These are phyloP conservation scores for Leucosporidium yakuticum DNA, from an alignment of 768 basidiomycete genomes.

Conservation along the genomic window DNA sequence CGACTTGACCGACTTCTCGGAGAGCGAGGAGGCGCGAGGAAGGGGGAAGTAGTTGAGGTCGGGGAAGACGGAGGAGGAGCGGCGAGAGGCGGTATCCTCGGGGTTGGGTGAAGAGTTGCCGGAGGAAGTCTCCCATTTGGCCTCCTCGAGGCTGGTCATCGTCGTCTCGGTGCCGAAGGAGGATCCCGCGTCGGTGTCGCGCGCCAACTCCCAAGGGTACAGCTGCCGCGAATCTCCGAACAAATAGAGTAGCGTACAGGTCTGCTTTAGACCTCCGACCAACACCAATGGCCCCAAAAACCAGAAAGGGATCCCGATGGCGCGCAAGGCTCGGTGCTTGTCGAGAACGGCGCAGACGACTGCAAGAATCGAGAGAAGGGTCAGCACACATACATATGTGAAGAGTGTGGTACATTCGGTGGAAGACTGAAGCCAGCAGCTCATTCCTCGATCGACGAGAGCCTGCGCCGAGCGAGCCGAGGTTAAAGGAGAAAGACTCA, in stretches of 20 bases:
- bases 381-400: too few species aligned
- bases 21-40: slow-evolving; percentile 3
- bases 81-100: neutral
- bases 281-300: slow-evolving; percentile 21
- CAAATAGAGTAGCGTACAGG: slow-evolving; percentile 24
- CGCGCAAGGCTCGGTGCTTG: slow-evolving; percentile 22
- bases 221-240: slow-evolving; percentile 24
- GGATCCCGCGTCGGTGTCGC: slow-evolving; percentile 6
- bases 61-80: slow-evolving; percentile 2
- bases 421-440: too few species aligned
- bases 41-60: slow-evolving; percentile 31
- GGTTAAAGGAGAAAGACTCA: too few species aligned
- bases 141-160: too few species aligned
- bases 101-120: neutral
- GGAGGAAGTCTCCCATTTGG: neutral
- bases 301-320: slow-evolving; percentile 25
- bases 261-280: slow-evolving; percentile 15
- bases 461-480: too few species aligned
- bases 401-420: too few species aligned
- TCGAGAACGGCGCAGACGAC: slow-evolving; percentile 25
- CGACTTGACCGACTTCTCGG: slow-evolving; percentile 5
- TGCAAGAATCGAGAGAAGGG: neutral
- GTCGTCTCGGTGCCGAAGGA: slow-evolving; percentile 5
- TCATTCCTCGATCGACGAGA: too few species aligned
- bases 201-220: slow-evolving; percentile 26